phyloP scores from a whole-genome alignment of 2,329 filamentous ascomycete genomes.

The Dothideomycetes sp. region DNA sequence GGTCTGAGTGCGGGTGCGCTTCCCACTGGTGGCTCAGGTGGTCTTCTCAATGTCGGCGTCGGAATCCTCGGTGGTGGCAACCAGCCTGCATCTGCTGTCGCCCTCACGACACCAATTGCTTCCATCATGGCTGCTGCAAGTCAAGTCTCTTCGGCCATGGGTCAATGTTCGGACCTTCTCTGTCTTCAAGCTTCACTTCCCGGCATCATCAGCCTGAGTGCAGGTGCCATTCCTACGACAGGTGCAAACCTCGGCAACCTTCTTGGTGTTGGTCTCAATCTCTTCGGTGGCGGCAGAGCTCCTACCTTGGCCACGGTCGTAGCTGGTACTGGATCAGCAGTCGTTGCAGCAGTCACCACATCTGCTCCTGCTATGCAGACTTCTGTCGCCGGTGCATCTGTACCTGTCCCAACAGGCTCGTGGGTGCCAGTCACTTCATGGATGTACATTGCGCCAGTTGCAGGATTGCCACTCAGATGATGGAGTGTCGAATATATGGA shows the following conservation, averaged over 20 bases:
- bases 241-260: constrained; percentile 12
- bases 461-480: no score
- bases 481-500: background rate
- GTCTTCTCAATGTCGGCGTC: constrained; percentile 6
- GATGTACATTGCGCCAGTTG: constrained; percentile 6
- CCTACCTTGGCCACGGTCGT: constrained; percentile 4
- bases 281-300: constrained; percentile 3
- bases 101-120: constrained; percentile 5
- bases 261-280: constrained; percentile 10
- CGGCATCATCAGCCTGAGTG: constrained; percentile 10
- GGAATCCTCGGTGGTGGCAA: constrained; percentile 9
- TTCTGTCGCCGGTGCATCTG: background rate
- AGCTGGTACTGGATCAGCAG: constrained; percentile 8
- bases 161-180: constrained; percentile 6
- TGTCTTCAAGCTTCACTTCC: constrained; percentile 10
- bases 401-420: constrained; percentile 2
- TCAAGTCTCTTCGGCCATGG: constrained; percentile 4
- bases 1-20: background rate
- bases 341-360: constrained; percentile 9
- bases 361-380: constrained; percentile 1
- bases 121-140: constrained; percentile 6
- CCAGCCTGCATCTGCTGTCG: constrained; percentile 4
- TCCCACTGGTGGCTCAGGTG: constrained; percentile 1
- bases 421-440: constrained; percentile 8
- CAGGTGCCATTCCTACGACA: constrained; percentile 4